These are phyloP conservation scores for Trichoderma hamatum DNA, from an alignment of 2,329 filamentous ascomycete species.

Conservation along the genomic window DNA sequence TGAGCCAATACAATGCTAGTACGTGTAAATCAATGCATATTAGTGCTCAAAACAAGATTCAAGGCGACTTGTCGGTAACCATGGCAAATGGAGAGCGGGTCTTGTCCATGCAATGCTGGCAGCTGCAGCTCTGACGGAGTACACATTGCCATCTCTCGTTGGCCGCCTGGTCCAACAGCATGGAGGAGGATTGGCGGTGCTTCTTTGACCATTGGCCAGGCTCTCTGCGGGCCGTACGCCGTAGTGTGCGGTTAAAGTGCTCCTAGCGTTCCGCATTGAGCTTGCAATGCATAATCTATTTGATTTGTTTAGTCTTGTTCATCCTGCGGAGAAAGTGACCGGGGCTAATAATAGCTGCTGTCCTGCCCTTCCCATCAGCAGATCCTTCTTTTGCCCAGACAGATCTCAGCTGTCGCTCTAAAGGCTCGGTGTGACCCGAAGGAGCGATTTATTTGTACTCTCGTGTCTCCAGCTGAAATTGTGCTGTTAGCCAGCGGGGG, in stretches of 20 bases:
- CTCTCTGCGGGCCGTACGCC: slow-evolving; percentile 18
- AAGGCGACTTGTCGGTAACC: slow-evolving; percentile 4
- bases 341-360: slow-evolving; percentile 17
- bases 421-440: not conserved
- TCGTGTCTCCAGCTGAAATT: not conserved
- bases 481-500: not conserved
- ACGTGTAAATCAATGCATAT: not conserved
- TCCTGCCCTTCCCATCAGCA: not conserved
- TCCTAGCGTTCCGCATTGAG: slow-evolving; percentile 15
- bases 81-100: slow-evolving; percentile 9
- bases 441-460: not conserved
- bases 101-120: slow-evolving; percentile 6
- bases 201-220: slow-evolving; percentile 4
- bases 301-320: slow-evolving; percentile 18
- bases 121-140: slow-evolving; percentile 14
- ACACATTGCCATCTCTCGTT: slow-evolving; percentile 14
- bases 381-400: not conserved
- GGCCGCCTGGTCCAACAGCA: slow-evolving; percentile 3
- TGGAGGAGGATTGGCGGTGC: not conserved
- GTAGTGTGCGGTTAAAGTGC: slow-evolving; percentile 24
- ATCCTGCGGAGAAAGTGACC: slow-evolving; percentile 10
- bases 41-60: not conserved
- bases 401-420: not conserved
- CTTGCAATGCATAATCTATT: slow-evolving; percentile 16
- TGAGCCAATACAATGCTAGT: not conserved